phyloP scores from a whole-genome alignment of 352 stramenopile genomes.

The Phytophthora tentaculata region DNA sequence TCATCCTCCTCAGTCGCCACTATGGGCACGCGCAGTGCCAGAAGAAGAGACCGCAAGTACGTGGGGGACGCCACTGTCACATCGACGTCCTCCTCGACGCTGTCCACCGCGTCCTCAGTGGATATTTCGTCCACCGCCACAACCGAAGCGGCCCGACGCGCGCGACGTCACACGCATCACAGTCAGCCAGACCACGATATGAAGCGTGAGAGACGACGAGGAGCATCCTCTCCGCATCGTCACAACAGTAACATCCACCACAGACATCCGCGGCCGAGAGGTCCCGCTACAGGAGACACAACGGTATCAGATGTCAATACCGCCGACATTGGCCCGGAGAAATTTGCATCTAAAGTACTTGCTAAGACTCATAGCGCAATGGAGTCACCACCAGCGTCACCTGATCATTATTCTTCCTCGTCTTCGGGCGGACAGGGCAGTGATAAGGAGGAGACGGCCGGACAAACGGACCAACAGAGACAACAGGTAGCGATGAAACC shows the following conservation, averaged over 20 bases:
- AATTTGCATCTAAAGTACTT: constrained; percentile 51
- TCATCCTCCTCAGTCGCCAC: constrained; percentile 29
- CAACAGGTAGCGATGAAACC: constrained; percentile 42
- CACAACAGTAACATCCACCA: constrained; percentile 27
- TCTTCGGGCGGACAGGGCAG: constrained; percentile 54
- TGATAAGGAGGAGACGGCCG: constrained; percentile 48
- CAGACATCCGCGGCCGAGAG: constrained; percentile 14
- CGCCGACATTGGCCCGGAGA: constrained; percentile 48
- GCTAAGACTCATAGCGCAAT: constrained; percentile 9
- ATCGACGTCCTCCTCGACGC: constrained; percentile 39
- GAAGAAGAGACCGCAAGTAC: constrained; percentile 33
- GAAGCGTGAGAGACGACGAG: constrained; percentile 19
- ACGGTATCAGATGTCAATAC: constrained; percentile 7
- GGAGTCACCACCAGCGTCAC: constrained; percentile 32
- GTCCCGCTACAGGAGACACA: background rate
- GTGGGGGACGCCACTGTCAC: constrained; percentile 35
- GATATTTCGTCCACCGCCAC: constrained; percentile 23
- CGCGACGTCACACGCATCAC: constrained; percentile 31
- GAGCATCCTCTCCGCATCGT: constrained; percentile 18
- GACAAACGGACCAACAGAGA: constrained; percentile 21
- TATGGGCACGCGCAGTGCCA: constrained; percentile 5
- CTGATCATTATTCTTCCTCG: constrained; percentile 44
- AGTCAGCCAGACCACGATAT: constrained; percentile 20
- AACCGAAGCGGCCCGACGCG: constrained; percentile 18
- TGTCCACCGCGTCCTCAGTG: constrained; percentile 43